These are phyloP conservation scores for Prunus yedoensis DNA, from an alignment of 331 rosid genomes.

Conservation along the genomic window DNA sequence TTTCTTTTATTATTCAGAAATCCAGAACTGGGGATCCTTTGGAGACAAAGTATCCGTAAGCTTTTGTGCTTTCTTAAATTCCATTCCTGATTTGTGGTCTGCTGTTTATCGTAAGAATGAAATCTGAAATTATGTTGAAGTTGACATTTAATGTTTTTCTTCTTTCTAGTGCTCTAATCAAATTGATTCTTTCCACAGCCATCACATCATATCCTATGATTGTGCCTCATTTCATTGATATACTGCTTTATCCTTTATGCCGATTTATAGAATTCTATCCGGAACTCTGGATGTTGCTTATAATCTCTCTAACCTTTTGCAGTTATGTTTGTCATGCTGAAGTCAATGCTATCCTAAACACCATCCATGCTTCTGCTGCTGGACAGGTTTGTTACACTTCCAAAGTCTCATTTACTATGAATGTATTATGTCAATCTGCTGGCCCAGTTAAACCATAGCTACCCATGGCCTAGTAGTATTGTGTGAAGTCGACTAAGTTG, in stretches of 20 bases:
- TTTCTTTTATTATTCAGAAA: constrained; percentile 49
- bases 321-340: constrained; percentile 98
- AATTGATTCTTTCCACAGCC: background rate
- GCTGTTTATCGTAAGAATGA: background rate
- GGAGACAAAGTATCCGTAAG: constrained; percentile 96
- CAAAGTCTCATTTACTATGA: background rate
- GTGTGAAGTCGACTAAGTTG: background rate
- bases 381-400: constrained; percentile 66
- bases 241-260: background rate
- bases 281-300: background rate
- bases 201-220: background rate
- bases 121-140: background rate
- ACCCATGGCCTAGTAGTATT: background rate
- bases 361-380: constrained; percentile 88
- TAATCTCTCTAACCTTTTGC: constrained; percentile 6
- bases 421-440: background rate
- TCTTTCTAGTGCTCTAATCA: background rate
- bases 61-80: constrained; percentile 9
- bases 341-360: constrained; percentile 90
- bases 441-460: background rate
- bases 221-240: background rate
- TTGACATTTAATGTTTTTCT: background rate
- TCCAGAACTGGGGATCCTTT: constrained; percentile 80
- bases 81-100: background rate
- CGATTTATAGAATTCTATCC: background rate